Percentiles rank a stretch among this genome's conserved stretches.
Evolutionary conservation across 768 basidiomycete species (phyloP).

Genomic region (Leccinum arenicola): DNA sequence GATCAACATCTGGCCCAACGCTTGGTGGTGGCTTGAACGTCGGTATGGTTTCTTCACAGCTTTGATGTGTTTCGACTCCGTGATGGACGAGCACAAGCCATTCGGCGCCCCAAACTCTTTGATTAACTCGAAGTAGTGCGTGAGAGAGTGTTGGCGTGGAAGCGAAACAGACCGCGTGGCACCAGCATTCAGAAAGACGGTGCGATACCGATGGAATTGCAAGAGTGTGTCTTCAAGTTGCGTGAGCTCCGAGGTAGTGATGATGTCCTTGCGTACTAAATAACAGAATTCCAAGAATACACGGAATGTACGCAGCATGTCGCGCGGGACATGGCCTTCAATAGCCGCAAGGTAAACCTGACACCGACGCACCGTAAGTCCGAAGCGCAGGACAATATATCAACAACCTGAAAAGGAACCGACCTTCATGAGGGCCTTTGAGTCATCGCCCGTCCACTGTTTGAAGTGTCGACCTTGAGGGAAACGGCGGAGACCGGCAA

Average conservation of each 20-base stretch:
- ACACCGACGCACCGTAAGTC: not conserved
- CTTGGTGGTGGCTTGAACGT: too few species aligned
- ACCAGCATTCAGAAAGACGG: not conserved
- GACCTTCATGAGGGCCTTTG: not conserved
- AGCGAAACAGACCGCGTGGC: not conserved
- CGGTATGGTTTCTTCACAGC: not conserved
- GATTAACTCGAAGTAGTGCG: not conserved
- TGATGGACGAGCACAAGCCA: not conserved
- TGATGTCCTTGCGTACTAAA: not conserved
- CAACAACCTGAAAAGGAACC: not conserved
- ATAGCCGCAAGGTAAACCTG: not conserved
- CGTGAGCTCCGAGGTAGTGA: not conserved
- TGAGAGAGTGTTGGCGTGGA: not conserved
- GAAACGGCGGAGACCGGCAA: too few species aligned
- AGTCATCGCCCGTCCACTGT: not conserved
- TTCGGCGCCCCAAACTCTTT: not conserved
- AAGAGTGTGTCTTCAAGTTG: not conserved
- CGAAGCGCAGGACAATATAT: not conserved
- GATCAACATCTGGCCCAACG: too few species aligned
- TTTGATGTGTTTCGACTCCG: not conserved
- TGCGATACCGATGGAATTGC: not conserved
- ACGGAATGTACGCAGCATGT: not conserved
- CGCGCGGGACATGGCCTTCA: not conserved
- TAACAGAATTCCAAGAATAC: not conserved
- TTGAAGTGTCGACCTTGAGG: too few species aligned